Conservation (phyloP, 208 protist species). For the Angomonas deanei region DNA sequence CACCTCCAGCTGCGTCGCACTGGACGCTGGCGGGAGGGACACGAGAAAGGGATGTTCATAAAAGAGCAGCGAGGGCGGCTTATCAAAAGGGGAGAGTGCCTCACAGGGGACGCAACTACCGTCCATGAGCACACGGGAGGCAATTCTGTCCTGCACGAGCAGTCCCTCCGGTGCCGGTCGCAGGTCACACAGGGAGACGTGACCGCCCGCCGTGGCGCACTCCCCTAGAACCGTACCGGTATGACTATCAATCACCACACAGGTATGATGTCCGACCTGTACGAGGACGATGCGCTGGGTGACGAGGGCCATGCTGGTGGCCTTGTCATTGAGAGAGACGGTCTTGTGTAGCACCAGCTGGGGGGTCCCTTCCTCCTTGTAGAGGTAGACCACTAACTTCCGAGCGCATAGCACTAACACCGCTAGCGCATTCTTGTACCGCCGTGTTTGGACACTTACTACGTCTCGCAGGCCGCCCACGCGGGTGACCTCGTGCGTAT, state of each 20-base stretch:
- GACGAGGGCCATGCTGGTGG: no score
- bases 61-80: conserved; percentile 13
- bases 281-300: no score
- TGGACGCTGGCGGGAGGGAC: conserved; percentile 24
- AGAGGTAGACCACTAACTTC: background rate
- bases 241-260: no score
- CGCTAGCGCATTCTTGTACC: background rate
- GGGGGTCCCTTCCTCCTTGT: background rate
- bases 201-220: background rate
- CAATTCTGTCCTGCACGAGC: background rate
- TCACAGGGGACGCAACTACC: conserved; percentile 46
- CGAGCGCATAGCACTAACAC: background rate
- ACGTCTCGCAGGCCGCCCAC: background rate
- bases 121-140: conserved; percentile 29
- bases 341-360: no score
- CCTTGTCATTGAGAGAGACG: no score
- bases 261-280: no score
- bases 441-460: background rate
- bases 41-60: conserved; percentile 64
- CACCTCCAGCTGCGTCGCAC: conserved; percentile 40
- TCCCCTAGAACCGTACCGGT: no score
- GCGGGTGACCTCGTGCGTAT: background rate
- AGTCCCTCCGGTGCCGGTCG: background rate
- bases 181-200: background rate
- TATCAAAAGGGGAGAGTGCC: conserved; percentile 12